phyloP scores from a whole-genome alignment of 2,329 filamentous ascomycete genomes.

The Mycosphaerelloides madeirae region DNA sequence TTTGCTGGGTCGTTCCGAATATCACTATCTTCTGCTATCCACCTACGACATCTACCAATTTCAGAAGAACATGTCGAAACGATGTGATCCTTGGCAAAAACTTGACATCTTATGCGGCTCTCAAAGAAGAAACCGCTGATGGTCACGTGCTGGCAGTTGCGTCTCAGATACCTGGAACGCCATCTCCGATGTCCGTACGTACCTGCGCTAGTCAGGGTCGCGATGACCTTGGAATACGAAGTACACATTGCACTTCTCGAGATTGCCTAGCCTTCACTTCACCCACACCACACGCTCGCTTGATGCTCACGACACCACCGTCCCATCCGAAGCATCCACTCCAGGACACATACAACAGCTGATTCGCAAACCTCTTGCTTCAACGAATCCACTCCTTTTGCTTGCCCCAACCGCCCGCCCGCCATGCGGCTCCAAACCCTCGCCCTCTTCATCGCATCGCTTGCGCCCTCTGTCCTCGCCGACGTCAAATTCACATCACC shows the following conservation, averaged over 20 bases:
- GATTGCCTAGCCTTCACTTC: background rate
- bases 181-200: background rate
- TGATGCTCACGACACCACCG: too few relatives aligned
- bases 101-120: too few relatives aligned
- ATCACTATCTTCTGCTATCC: background rate
- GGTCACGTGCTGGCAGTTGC: background rate
- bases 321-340: too few relatives aligned
- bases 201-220: background rate
- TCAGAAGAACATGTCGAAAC: too few relatives aligned
- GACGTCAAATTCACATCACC: constrained; percentile 54
- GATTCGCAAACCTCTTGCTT: too few relatives aligned
- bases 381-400: too few relatives aligned
- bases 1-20: background rate
- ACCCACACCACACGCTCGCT: background rate
- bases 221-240: background rate
- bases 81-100: too few relatives aligned
- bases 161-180: background rate
- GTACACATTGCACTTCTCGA: background rate
- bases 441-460: background rate
- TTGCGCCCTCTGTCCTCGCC: constrained; percentile 37
- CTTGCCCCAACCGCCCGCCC: background rate
- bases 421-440: constrained; percentile 6
- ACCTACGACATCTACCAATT: too few relatives aligned
- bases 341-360: too few relatives aligned
- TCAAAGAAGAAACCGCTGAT: too few relatives aligned